Evolutionary conservation across 768 basidiomycete species (phyloP).

Genomic region (Termitomyces heimii): DNA sequence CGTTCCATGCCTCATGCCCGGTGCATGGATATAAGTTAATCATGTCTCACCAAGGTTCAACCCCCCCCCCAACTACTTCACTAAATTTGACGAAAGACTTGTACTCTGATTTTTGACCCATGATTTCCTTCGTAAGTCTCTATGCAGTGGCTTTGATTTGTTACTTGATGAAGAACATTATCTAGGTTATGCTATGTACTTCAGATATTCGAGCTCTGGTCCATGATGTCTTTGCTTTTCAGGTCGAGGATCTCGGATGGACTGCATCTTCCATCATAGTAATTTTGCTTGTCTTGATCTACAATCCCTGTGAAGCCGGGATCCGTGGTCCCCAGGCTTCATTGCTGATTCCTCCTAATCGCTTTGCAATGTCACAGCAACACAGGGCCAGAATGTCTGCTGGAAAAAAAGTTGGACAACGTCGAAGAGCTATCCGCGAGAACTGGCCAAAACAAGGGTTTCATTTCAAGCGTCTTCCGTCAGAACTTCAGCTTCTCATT

Average conservation of each 20-base stretch:
- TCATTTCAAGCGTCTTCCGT: conserved; percentile 23
- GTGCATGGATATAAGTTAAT: not conserved
- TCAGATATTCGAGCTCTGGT: not conserved
- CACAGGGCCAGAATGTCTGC: conserved; percentile 16
- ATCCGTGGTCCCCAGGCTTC: not conserved
- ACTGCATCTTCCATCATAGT: conserved; percentile 7
- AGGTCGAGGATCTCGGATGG: conserved; percentile 12
- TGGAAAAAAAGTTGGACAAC: no score
- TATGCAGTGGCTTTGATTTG: not conserved
- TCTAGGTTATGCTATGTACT: not conserved
- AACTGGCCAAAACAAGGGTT: conserved; percentile 18
- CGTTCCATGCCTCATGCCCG: not conserved
- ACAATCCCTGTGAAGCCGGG: conserved; percentile 5
- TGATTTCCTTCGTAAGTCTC: not conserved
- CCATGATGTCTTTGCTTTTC: conserved; percentile 3
- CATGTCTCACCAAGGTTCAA: not conserved
- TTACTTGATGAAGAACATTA: not conserved
- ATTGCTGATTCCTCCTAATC: not conserved
- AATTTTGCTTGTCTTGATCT: conserved; percentile 9
- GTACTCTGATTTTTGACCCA: not conserved
- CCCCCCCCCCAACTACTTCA: not conserved
- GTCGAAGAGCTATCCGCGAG: no score
- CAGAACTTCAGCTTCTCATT: conserved; percentile 26
- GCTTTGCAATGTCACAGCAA: conserved; percentile 15
- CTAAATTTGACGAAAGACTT: not conserved